phyloP scores from a whole-genome alignment of 2,329 filamentous ascomycete genomes.

The Zymoseptoria tritici region DNA sequence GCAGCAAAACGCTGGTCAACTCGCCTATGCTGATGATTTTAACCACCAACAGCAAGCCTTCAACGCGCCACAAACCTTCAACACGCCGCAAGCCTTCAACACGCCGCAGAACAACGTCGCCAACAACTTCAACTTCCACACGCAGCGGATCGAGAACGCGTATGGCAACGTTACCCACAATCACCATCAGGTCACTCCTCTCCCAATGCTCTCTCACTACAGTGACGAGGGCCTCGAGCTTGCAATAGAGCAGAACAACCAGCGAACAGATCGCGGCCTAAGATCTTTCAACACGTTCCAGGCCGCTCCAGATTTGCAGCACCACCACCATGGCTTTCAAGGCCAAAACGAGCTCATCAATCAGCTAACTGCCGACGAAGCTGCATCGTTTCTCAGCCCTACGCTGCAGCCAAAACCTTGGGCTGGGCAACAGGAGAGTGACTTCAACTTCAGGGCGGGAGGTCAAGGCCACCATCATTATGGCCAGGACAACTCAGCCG shows the following conservation, averaged over 20 bases:
- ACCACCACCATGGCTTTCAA: neutral
- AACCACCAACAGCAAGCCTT: neutral
- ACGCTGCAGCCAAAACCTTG: neutral
- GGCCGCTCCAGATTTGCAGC: neutral
- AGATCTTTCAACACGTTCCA: neutral
- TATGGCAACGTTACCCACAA: too few species aligned
- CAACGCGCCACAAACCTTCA: neutral
- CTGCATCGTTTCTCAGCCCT: neutral
- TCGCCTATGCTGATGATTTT: neutral
- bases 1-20: neutral
- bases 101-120: neutral
- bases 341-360: neutral
- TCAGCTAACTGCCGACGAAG: neutral
- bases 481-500: neutral
- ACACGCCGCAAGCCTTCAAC: neutral
- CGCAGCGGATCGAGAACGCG: neutral
- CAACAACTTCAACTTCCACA: neutral
- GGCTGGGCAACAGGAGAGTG: neutral
- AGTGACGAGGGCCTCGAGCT: neutral
- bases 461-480: neutral
- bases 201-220: neutral
- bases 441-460: neutral
- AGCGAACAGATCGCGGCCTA: neutral
- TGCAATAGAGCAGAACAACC: neutral
- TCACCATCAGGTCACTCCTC: too few species aligned